Base-by-base conservation (phyloP, 106 monocot genomes). In the Phalaenopsis equestris region DNA sequence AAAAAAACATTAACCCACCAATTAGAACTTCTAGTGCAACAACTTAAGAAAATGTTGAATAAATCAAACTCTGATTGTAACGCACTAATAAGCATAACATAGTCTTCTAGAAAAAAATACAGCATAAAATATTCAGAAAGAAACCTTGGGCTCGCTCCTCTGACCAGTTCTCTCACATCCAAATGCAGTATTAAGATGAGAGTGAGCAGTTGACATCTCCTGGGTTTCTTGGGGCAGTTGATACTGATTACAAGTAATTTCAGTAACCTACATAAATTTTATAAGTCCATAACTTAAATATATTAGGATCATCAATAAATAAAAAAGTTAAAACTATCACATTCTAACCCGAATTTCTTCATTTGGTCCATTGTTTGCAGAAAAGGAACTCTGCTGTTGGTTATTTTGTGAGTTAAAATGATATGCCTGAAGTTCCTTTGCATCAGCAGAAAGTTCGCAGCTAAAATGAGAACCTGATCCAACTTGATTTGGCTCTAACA, bases 101-200 rank as follows among this genome's bases (percentile, higher is more conserved):
- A 8, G 9, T 1, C 48, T 48, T 48, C 48, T 8, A 48, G 48
- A 10, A 48, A 48, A 8, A 48, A 48, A 48, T 8, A 48, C 1
- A 48, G 48, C 48, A 48, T 48, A 48, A 48, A 6, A 48, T 48
- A 6, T 48, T 48, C 48, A 10, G 48, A 55, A 47, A 41, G 37
- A 81, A 57, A 91, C 93, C 88, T 83, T 84, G 11, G 55, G 48
- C 75, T 88, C 84, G 79, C 38, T 86, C 41, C 83, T 85, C 57
- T 81, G 82, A 55, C 82, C 88, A 72, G 72, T 45, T 49, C 48
- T 19, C 2, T 82, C 80, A 82, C 77, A 84, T 48, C 48, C 10
- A 16, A 84, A n/a, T n/a, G 81, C 58, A 81, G 85, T 77, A 79
- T 75, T 80, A 73, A 81, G 78, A 67, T 77, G 52, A 65, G 86